Conservation (phyloP, 495 filamentous ascomycete species). For the Aspergillus olivimuriae region DNA sequence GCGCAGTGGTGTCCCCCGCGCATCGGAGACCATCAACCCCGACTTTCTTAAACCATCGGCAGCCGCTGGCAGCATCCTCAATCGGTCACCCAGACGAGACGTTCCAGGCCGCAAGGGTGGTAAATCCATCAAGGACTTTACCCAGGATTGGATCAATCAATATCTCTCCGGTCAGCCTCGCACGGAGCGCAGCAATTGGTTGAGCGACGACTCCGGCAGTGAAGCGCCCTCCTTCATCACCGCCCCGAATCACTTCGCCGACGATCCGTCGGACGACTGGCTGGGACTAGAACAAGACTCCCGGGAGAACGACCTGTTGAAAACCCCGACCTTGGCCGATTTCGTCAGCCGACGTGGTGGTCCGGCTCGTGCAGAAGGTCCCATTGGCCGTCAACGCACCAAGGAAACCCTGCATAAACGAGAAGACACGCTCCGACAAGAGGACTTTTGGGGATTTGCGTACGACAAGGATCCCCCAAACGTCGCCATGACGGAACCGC, state of each 20-base stretch:
- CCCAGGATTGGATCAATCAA: slow-evolving; percentile 73
- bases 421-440: slow-evolving; percentile 59
- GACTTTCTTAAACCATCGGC: slow-evolving; percentile 46
- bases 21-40: slow-evolving; percentile 44
- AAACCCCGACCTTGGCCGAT: slow-evolving; percentile 39
- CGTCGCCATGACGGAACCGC: slow-evolving; percentile 30
- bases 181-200: slow-evolving; percentile 62
- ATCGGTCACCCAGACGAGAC: slow-evolving; percentile 20
- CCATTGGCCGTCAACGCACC: slow-evolving; percentile 28
- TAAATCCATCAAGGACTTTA: slow-evolving; percentile 51
- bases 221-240: slow-evolving; percentile 43
- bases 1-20: slow-evolving; percentile 21
- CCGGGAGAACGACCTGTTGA: slow-evolving; percentile 34
- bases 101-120: slow-evolving; percentile 31
- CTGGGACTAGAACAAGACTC: slow-evolving; percentile 39
- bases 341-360: slow-evolving; percentile 26
- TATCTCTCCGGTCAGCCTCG: slow-evolving; percentile 56
- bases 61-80: slow-evolving; percentile 17
- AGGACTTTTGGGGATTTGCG: slow-evolving; percentile 46
- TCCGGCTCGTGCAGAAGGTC: slow-evolving; percentile 8
- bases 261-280: slow-evolving; percentile 39
- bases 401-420: slow-evolving; percentile 47
- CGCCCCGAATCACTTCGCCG: slow-evolving; percentile 36
- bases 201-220: slow-evolving; percentile 65
- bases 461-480: slow-evolving; percentile 37